Percentiles rank a stretch among this genome's conserved stretches.
Evolutionary conservation across 441 rosid genomes (phyloP).

Genomic region (Kokia cookei): DNA sequence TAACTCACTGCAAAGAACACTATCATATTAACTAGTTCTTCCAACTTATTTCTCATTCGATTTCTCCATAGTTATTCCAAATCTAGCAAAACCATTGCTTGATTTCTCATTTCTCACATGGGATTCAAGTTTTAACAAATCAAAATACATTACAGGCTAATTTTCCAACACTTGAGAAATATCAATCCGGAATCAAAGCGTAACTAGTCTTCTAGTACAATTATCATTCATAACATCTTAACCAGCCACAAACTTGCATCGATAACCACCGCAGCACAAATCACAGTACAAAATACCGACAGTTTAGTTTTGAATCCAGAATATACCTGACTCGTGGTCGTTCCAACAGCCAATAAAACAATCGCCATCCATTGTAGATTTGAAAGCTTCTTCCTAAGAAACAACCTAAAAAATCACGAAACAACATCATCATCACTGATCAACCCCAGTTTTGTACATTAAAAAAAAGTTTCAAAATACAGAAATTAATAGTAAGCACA

Average conservation of each 20-base stretch:
- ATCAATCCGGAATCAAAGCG: not conserved
- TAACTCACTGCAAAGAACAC: not conserved
- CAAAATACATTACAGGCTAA: not conserved
- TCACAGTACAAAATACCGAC: not conserved
- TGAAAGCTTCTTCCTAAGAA: conserved; percentile 14
- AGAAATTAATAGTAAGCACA: not conserved
- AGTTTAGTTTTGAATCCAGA: not conserved
- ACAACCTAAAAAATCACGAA: conserved; percentile 9
- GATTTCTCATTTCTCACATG: not conserved
- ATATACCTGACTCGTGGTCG: conserved; percentile 14
- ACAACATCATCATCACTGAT: not conserved
- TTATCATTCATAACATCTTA: not conserved
- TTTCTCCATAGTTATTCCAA: not conserved
- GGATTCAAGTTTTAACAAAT: not conserved
- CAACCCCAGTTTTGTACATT: not conserved
- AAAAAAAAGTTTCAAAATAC: not conserved
- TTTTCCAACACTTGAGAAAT: not conserved
- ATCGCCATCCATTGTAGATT: conserved; percentile 17
- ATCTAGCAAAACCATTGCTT: not conserved
- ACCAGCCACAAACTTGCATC: not conserved
- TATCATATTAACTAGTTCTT: not conserved
- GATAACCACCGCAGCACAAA: not conserved
- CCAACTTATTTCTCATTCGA: not conserved
- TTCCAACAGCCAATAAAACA: conserved; percentile 17
- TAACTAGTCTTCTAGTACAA: not conserved